These are phyloP conservation scores for Eucalyptus marginata DNA, from an alignment of 345 rosid genomes.

Conservation along the genomic window DNA sequence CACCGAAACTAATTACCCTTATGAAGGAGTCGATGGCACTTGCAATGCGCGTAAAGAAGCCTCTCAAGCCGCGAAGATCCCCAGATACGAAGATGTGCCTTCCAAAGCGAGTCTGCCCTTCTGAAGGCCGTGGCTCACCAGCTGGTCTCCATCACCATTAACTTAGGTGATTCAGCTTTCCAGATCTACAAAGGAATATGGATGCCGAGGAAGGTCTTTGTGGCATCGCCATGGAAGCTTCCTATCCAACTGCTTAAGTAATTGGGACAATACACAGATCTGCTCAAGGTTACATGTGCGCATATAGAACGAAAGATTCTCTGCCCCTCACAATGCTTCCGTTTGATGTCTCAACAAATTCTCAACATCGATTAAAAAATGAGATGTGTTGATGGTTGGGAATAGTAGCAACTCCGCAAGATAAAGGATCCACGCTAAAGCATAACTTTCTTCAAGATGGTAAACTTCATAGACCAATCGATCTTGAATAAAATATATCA, in stretches of 20 bases:
- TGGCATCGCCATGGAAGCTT: background rate
- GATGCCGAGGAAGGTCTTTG: background rate
- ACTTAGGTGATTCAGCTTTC: background rate
- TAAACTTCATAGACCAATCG: background rate
- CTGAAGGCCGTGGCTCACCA: background rate
- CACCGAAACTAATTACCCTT: conserved; percentile 7
- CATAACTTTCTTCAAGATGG: background rate
- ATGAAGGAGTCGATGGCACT: background rate
- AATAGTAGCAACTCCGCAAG: background rate
- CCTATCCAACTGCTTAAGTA: background rate
- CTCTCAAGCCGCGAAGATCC: background rate
- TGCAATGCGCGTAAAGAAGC: background rate
- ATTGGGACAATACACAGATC: background rate
- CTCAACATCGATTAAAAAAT: background rate
- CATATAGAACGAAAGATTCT: background rate
- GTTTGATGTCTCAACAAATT: background rate
- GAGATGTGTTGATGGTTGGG: background rate
- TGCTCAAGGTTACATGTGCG: background rate
- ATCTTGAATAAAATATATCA: background rate
- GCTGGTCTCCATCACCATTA: background rate
- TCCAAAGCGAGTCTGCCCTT: background rate
- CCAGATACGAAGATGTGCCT: conserved; percentile 1
- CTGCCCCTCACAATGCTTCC: background rate
- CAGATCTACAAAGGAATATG: background rate
- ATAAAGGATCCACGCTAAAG: background rate